Evolutionary conservation across 805 yeast genomes (phyloP).

Genomic region (Sugiyamaella floridensis): DNA sequence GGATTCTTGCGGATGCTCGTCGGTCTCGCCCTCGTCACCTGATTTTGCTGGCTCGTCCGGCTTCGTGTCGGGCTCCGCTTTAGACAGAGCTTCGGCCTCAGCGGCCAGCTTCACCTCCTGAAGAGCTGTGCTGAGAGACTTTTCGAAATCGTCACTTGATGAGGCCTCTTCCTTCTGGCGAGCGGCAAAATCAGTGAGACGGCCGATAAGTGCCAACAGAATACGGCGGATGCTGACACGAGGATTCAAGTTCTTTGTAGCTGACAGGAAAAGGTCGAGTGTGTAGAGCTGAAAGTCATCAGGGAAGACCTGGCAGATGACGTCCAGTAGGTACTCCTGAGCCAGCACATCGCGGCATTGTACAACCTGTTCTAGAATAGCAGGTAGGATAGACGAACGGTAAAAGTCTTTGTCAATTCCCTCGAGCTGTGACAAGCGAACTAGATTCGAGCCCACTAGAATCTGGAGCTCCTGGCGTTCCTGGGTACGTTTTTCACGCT

Average conservation of each 20-base stretch:
- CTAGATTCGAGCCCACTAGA: conserved; percentile 87
- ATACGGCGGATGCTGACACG: conserved; percentile 61
- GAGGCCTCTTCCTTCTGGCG: conserved; percentile 12
- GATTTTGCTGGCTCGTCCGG: background rate
- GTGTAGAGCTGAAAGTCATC: conserved; percentile 82
- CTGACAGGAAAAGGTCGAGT: conserved; percentile 55
- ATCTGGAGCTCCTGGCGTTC: conserved; percentile 88
- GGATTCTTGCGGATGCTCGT: conserved; percentile 5
- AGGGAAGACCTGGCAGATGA: conserved; percentile 89
- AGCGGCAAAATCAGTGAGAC: conserved; percentile 34
- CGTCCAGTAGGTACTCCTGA: conserved; percentile 86
- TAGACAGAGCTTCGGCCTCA: background rate
- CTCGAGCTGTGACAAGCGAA: conserved; percentile 78
- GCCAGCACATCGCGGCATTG: conserved; percentile 91
- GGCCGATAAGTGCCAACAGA: conserved; percentile 61
- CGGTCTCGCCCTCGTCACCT: conserved; percentile 7
- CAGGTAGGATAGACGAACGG: conserved; percentile 59
- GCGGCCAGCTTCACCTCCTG: conserved; percentile 1
- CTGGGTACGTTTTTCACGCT: conserved; percentile 59
- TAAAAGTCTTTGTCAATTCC: conserved; percentile 45
- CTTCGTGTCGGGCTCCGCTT: background rate
- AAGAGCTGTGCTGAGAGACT: conserved; percentile 3
- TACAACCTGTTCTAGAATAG: conserved; percentile 78
- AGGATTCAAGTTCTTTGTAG: conserved; percentile 62
- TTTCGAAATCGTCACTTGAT: conserved; percentile 8